Percentiles rank a stretch among this genome's conserved stretches.
Evolutionary conservation across 2,329 filamentous ascomycete genomes (phyloP).

Genomic region (Hypoxylon sp.): DNA sequence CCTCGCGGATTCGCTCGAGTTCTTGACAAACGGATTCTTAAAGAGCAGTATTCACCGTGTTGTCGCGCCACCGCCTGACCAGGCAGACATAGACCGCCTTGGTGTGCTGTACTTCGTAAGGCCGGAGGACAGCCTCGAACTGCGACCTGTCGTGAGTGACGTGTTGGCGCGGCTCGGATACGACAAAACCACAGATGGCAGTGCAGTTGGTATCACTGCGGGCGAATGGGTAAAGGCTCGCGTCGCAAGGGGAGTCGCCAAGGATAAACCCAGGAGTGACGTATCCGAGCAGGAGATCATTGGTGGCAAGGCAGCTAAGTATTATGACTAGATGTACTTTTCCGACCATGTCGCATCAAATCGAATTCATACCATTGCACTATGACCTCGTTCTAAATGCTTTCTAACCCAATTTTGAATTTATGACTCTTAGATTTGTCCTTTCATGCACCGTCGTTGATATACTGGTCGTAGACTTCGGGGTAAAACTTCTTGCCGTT

Average conservation of each 20-base stretch:
- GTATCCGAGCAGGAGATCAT: conserved; percentile 52
- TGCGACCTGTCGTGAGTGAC: conserved; percentile 52
- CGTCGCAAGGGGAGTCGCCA: conserved; percentile 47
- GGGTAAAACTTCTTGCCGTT: conserved; percentile 64
- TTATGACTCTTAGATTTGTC: neutral
- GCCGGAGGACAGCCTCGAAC: conserved; percentile 55
- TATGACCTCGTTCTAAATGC: neutral
- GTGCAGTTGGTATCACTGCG: conserved; percentile 54
- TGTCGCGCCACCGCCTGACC: conserved; percentile 60
- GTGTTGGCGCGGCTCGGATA: conserved; percentile 56
- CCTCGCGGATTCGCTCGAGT: conserved; percentile 64
- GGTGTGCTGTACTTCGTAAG: conserved; percentile 63
- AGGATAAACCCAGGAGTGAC: conserved; percentile 49
- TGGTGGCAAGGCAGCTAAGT: conserved; percentile 54
- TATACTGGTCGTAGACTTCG: conserved; percentile 64
- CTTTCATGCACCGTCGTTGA: conserved; percentile 56
- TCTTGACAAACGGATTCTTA: conserved; percentile 63
- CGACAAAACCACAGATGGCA: conserved; percentile 45
- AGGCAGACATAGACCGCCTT: conserved; percentile 61
- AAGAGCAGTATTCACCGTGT: conserved; percentile 63
- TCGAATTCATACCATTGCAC: neutral
- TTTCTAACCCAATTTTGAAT: neutral
- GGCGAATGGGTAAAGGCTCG: conserved; percentile 57
- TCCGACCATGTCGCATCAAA: neutral
- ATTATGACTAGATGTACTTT: conserved; percentile 51